Evolutionary conservation across 2,329 filamentous ascomycete species (phyloP).

Genomic region (Clarireedia homoeocarpa): DNA sequence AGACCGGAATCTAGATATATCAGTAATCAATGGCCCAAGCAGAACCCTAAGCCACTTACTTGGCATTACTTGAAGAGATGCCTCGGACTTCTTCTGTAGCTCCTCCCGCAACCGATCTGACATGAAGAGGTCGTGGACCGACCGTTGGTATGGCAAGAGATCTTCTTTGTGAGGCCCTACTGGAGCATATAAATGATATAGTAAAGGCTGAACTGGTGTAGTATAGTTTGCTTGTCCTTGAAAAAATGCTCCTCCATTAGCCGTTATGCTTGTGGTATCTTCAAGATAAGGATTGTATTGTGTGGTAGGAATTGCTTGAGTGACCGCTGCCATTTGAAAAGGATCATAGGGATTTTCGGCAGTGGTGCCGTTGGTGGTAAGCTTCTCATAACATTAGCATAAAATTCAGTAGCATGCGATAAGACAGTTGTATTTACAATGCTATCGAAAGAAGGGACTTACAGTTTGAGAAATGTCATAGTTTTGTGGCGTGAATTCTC

Average conservation of each 20-base stretch:
- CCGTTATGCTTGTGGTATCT: conserved; percentile 46
- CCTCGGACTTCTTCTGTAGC: conserved; percentile 79
- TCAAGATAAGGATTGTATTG: conserved; percentile 72
- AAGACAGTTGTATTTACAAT: no score
- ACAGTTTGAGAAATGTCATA: conserved; percentile 46
- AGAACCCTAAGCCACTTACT: conserved; percentile 41
- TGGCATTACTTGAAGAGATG: conserved; percentile 75
- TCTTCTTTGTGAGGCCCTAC: conserved; percentile 77
- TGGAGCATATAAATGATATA: conserved; percentile 90
- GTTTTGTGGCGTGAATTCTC: conserved; percentile 51
- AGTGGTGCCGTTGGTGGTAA: conserved; percentile 39
- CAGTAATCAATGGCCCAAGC: conserved; percentile 6
- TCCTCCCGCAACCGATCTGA: conserved; percentile 82
- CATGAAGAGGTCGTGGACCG: conserved; percentile 86
- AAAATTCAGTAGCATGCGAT: not conserved
- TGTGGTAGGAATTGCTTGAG: conserved; percentile 41
- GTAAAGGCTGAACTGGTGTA: conserved; percentile 54
- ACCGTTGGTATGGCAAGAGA: conserved; percentile 75
- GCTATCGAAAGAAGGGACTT: conserved; percentile 18
- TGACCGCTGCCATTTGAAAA: conserved; percentile 52
- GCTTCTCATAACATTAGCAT: conserved; percentile 27
- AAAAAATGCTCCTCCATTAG: conserved; percentile 57
- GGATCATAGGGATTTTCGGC: conserved; percentile 54
- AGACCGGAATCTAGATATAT: conserved; percentile 38
- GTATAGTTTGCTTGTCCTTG: conserved; percentile 46